A percentile compares a stretch with the other conserved stretches of the same genome.
phyloP scores from a whole-genome alignment of 257 asterid species.

The Euphrasia confusa region DNA sequence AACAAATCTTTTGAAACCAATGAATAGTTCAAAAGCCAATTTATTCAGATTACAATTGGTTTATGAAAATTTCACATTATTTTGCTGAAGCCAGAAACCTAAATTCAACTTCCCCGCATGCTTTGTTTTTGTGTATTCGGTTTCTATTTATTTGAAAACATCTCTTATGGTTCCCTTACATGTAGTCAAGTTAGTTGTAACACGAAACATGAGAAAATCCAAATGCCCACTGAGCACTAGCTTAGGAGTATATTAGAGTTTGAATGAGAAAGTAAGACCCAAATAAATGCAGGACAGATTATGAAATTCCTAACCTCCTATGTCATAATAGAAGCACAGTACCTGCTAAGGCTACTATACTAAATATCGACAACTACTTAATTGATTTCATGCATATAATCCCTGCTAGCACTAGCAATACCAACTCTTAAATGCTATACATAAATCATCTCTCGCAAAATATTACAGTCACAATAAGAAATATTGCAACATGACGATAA shows the following conservation, averaged over 20 bases:
- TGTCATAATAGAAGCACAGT: neutral
- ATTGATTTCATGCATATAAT: neutral
- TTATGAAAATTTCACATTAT: neutral
- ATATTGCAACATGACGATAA: neutral
- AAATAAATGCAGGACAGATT: constrained; percentile 5
- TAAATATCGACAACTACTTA: neutral
- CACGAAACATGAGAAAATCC: constrained; percentile 7
- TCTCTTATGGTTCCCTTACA: neutral
- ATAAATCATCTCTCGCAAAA: neutral
- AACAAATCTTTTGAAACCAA: neutral
- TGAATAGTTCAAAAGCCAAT: too few relatives aligned
- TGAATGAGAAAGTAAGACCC: constrained; percentile 11
- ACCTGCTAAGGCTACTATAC: neutral
- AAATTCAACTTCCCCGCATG: neutral
- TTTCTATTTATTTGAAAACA: constrained; percentile 2
- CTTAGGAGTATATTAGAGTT: neutral
- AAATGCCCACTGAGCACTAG: neutral
- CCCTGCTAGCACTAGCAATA: constrained; percentile 4
- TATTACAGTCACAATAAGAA: neutral
- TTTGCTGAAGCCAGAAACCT: constrained; percentile 1
- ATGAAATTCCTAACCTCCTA: neutral
- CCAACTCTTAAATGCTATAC: neutral
- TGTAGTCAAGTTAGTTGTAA: constrained; percentile 5
- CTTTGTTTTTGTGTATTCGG: neutral
- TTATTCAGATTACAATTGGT: neutral